Base-by-base conservation (phyloP, 164 flowering plant species). In the Umbilicus rupestris region DNA sequence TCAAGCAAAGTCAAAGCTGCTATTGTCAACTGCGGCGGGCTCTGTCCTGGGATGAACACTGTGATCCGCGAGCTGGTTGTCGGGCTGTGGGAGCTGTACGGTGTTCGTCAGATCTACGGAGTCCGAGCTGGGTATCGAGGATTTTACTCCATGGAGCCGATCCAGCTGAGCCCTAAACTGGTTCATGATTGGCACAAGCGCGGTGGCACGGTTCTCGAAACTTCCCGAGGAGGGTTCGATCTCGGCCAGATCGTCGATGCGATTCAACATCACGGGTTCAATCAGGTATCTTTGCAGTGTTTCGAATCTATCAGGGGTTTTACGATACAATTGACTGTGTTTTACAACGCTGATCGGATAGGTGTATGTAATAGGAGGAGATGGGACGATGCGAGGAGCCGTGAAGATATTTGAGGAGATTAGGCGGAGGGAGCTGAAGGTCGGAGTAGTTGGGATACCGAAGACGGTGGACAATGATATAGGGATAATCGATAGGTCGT, bases 381-480 rank as follows among this genome's bases (percentile, higher is more conserved):
- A 91, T 69, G 97, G 97, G 66, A 77, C 96, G 1, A 79, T 87
- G 93, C 83, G 93, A 0, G 97, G 97, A 1, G 92, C 86, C 16
- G 87, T 87, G 33, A 74, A 79, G 73, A 88, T 91, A 64, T 88
- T 81, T 66, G 71, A 91, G 0, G 97, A 87, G 71, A 78, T 84
- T 15, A 16, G 77, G 20, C 74, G 74, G 14, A 76, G 91, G 26
- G 82, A 85, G 57, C 73, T 91, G 50, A 77, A 78, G 3, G 46
- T 86, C 33, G 65, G 81, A 10, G 77, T 89, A 8, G 70, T 77
- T 28, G 97, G 90, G 31, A 82, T 89, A 24, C 97, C 96, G 5
- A 91, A 91, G 73, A 91, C 97, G 0, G 93, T 91, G 0, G 97
- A 87, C 79, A 91, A 91, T 37, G 96, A 91, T 66, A 72, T 91